Evolutionary conservation across 1,139 yeast species (phyloP).

Genomic region (Nakaseomyces delphensis): DNA sequence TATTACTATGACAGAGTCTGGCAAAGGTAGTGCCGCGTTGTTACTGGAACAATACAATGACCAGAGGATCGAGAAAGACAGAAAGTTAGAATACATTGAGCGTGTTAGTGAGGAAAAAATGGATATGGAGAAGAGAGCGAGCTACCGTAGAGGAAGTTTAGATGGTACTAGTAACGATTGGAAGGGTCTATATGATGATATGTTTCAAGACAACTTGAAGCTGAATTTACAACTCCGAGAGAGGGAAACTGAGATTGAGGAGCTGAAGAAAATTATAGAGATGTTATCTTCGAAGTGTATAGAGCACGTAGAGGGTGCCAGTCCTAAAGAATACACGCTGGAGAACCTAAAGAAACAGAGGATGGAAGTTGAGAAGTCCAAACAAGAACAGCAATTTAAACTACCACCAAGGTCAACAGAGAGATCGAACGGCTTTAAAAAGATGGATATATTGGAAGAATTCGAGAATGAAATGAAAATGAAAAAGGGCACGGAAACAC

Average conservation of each 20-base stretch:
- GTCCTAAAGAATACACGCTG: conserved; percentile 7
- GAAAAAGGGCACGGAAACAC: conserved; percentile 7
- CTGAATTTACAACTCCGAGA: conserved; percentile 23
- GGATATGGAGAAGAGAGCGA: conserved; percentile 5
- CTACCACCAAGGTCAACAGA: conserved; percentile 29
- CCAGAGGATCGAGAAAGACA: conserved; percentile 14
- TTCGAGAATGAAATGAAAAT: conserved; percentile 5
- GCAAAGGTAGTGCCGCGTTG: background rate
- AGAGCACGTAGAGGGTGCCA: conserved; percentile 3
- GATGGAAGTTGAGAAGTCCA: conserved; percentile 7
- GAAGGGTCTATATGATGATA: conserved; percentile 25
- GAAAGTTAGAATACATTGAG: conserved; percentile 13
- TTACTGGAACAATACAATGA: conserved; percentile 16
- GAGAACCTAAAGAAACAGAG: conserved; percentile 14
- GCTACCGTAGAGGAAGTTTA: conserved; percentile 3
- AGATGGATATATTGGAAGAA: conserved; percentile 10
- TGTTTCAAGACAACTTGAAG: conserved; percentile 27
- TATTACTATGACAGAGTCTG: background rate
- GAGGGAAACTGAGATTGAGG: conserved; percentile 22
- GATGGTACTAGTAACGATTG: conserved; percentile 8
- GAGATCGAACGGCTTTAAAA: conserved; percentile 19
- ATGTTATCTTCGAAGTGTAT: conserved; percentile 10
- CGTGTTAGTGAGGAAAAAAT: conserved; percentile 5
- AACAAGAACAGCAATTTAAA: conserved; percentile 13
- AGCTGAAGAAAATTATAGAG: conserved; percentile 18